Conservation (phyloP, 371 early-diverging fungal species). For the Basidiobolus meristosporus region DNA sequence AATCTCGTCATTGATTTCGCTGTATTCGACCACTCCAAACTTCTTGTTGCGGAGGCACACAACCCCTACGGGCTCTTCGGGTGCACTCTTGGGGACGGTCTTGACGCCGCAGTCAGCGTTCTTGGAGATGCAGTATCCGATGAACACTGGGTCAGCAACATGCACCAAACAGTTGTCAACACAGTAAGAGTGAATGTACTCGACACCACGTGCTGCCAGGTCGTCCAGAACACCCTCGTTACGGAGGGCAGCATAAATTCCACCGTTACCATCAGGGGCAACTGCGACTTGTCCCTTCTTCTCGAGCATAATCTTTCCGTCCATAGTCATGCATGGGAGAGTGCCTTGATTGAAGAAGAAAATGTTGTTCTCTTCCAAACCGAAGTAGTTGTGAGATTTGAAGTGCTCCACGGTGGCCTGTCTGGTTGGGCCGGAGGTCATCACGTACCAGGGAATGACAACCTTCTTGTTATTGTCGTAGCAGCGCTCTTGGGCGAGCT, state of each 20-base stretch:
- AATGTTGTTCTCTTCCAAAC: conserved; percentile 37
- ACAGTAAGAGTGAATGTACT: conserved; percentile 80
- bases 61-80: conserved; percentile 90
- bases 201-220: conserved; percentile 52
- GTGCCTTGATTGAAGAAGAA: conserved; percentile 51
- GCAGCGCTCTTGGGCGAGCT: conserved; percentile 21
- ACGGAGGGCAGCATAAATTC: conserved; percentile 69
- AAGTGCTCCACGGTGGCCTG: conserved; percentile 41
- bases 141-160: conserved; percentile 84
- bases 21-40: conserved; percentile 87
- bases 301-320: conserved; percentile 51
- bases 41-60: conserved; percentile 68
- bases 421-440: conserved; percentile 63
- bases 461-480: conserved; percentile 8
- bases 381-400: conserved; percentile 39
- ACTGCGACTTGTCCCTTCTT: conserved; percentile 30
- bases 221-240: conserved; percentile 55
- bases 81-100: conserved; percentile 65
- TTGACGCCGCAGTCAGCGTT: conserved; percentile 88
- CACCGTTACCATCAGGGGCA: conserved; percentile 83
- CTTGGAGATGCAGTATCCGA: conserved; percentile 66
- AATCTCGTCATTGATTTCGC: conserved; percentile 64
- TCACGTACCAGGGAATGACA: conserved; percentile 59
- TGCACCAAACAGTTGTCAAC: conserved; percentile 90
- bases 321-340: conserved; percentile 37